Percentiles rank a stretch among this genome's conserved stretches.
phyloP scores from a whole-genome alignment of 768 basidiomycete species.

The Rhizopogon vulgaris region DNA sequence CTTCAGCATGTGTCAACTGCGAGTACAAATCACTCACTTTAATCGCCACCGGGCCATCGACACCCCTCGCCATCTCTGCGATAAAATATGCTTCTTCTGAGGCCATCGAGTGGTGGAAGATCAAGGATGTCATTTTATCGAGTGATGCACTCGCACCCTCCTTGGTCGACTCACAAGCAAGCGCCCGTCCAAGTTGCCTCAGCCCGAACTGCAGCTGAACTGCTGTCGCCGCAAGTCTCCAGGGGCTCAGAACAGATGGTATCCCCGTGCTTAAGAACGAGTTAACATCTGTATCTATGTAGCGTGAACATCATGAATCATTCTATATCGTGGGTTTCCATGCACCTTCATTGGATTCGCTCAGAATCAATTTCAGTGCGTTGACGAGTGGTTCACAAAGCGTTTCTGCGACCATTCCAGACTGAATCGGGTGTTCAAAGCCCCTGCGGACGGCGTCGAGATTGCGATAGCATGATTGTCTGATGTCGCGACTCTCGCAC shows the following conservation, averaged over 20 bases:
- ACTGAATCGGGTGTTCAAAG: conserved; percentile 58
- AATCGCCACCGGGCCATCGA: conserved; percentile 56
- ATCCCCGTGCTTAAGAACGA: conserved; percentile 52
- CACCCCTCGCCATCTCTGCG: conserved; percentile 73
- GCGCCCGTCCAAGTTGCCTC: conserved; percentile 64
- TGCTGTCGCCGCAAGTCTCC: conserved; percentile 78
- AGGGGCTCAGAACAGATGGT: conserved; percentile 68
- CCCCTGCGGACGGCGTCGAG: conserved; percentile 63
- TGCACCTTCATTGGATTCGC: conserved; percentile 55
- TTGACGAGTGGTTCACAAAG: conserved; percentile 59
- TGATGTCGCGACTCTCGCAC: conserved; percentile 62
- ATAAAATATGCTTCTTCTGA: conserved; percentile 79
- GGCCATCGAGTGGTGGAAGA: conserved; percentile 70
- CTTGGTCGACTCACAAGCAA: conserved; percentile 47
- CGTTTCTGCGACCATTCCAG: conserved; percentile 40
- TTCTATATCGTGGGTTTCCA: background rate
- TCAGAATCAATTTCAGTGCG: conserved; percentile 61
- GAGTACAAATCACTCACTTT: conserved; percentile 40
- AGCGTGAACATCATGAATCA: conserved; percentile 3
- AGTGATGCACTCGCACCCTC: conserved; percentile 55
- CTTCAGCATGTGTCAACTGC: background rate
- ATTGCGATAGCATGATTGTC: conserved; percentile 70
- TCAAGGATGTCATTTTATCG: conserved; percentile 56
- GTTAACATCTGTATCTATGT: conserved; percentile 37
- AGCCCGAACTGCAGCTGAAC: conserved; percentile 74